Conservation (phyloP, 1,139 yeast species). For the Magnusiomyces starmeri region DNA sequence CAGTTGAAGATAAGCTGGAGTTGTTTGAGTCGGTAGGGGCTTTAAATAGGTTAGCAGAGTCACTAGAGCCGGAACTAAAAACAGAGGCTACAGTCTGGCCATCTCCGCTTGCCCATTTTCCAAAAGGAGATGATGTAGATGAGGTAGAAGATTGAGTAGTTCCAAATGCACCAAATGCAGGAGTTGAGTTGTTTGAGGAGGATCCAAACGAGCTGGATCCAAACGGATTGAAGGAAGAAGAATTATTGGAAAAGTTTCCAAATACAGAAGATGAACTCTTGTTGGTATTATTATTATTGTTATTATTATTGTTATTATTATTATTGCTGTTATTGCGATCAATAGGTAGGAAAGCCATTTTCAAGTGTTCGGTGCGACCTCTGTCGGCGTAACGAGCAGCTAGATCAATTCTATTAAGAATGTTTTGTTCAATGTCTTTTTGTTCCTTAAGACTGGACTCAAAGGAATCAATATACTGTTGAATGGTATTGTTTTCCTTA, state of each 20-base stretch:
- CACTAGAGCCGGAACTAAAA: background rate
- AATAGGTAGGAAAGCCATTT: slow-evolving; percentile 10
- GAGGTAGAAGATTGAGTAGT: slow-evolving; percentile 19
- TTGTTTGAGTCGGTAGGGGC: background rate
- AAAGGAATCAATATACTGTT: slow-evolving; percentile 23
- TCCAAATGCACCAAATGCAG: slow-evolving; percentile 22
- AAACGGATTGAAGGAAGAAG: slow-evolving; percentile 18
- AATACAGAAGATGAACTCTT: slow-evolving; percentile 9
- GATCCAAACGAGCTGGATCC: slow-evolving; percentile 22
- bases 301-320: slow-evolving; percentile 18
- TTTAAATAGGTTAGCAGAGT: background rate
- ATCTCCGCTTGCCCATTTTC: slow-evolving; percentile 10
- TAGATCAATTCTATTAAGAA: slow-evolving; percentile 39
- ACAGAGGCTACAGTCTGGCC: slow-evolving; percentile 6
- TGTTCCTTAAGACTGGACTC: slow-evolving; percentile 42
- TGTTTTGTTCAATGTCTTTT: slow-evolving; percentile 38
- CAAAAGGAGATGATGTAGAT: slow-evolving; percentile 7
- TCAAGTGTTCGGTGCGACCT: slow-evolving; percentile 6
- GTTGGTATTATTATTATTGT: slow-evolving; percentile 10
- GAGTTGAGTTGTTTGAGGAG: slow-evolving; percentile 14
- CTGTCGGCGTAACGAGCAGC: slow-evolving; percentile 45
- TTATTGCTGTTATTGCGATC: slow-evolving; percentile 7
- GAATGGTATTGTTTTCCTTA: slow-evolving; percentile 33
- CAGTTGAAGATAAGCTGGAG: background rate
- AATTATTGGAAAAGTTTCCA: slow-evolving; percentile 9